Evolutionary conservation across 257 asterid species (phyloP).

Genomic region (Solanum tacnaense): DNA sequence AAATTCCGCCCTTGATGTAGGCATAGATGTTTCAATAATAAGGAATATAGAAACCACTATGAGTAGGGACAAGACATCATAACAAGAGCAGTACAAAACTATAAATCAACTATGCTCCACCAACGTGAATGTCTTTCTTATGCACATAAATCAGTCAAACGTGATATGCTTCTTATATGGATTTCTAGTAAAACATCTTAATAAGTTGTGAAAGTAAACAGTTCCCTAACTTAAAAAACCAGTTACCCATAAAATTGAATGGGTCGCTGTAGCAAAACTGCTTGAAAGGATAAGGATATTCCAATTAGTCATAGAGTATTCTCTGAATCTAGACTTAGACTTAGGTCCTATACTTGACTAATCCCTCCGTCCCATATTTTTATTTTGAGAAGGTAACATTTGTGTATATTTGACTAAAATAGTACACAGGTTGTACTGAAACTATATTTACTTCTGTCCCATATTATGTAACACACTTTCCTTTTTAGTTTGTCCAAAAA

Average conservation of each 20-base stretch:
- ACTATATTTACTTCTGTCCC: neutral
- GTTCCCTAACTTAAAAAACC: neutral
- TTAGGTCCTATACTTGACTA: neutral
- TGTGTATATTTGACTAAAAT: neutral
- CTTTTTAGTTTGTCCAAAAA: neutral
- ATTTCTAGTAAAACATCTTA: neutral
- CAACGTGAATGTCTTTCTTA: neutral
- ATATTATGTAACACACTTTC: neutral
- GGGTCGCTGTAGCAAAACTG: neutral
- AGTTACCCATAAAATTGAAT: neutral
- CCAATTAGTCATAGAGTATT: neutral
- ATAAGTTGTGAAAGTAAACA: neutral
- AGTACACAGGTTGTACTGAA: neutral
- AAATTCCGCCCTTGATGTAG: neutral
- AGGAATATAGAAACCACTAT: neutral
- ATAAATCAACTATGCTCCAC: neutral
- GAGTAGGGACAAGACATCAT: neutral
- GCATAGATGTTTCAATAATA: neutral
- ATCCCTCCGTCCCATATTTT: neutral
- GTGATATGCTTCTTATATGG: neutral
- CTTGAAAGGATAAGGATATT: neutral
- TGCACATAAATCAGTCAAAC: neutral
- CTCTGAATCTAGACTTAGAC: neutral
- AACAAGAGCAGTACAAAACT: neutral
- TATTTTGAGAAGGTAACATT: neutral